Percentiles rank a stretch among this genome's conserved stretches.
These are phyloP conservation scores for Candida germanica DNA, from an alignment of 805 yeast genomes.

Conservation along the genomic window DNA sequence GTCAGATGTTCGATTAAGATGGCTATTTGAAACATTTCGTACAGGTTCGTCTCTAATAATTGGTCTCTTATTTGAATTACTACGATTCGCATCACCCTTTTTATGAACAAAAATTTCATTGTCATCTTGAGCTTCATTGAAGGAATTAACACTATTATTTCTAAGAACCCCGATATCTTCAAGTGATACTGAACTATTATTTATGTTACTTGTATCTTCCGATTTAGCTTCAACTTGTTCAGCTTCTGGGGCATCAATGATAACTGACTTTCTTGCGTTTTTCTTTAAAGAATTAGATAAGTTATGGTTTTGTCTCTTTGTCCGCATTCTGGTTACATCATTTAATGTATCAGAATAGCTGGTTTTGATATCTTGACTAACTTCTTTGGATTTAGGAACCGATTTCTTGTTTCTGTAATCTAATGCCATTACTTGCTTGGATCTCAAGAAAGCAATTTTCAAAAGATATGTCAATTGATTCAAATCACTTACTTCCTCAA, in stretches of 20 bases:
- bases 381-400: constrained; percentile 2
- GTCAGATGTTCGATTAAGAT: constrained; percentile 63
- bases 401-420: constrained; percentile 8
- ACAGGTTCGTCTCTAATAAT: constrained; percentile 39
- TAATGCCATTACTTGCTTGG: constrained; percentile 55
- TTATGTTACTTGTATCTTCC: constrained; percentile 5
- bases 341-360: constrained; percentile 35
- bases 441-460: constrained; percentile 80
- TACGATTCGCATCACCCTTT: constrained; percentile 11
- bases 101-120: constrained; percentile 21
- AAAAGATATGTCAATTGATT: constrained; percentile 73
- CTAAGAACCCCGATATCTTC: constrained; percentile 8
- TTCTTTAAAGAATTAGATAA: constrained; percentile 54
- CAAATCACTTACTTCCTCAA: constrained; percentile 62
- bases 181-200: constrained; percentile 1
- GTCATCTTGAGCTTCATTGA: constrained; percentile 21
- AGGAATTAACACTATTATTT: constrained; percentile 25
- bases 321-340: constrained; percentile 73
- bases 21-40: constrained; percentile 25
- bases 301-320: constrained; percentile 65
- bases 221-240: constrained; percentile 30
- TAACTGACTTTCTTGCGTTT: constrained; percentile 62
- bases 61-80: constrained; percentile 17
- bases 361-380: constrained; percentile 8
- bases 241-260: constrained; percentile 61